phyloP scores from a whole-genome alignment of 139 green algal genomes.

The Tetraselmis chui region DNA sequence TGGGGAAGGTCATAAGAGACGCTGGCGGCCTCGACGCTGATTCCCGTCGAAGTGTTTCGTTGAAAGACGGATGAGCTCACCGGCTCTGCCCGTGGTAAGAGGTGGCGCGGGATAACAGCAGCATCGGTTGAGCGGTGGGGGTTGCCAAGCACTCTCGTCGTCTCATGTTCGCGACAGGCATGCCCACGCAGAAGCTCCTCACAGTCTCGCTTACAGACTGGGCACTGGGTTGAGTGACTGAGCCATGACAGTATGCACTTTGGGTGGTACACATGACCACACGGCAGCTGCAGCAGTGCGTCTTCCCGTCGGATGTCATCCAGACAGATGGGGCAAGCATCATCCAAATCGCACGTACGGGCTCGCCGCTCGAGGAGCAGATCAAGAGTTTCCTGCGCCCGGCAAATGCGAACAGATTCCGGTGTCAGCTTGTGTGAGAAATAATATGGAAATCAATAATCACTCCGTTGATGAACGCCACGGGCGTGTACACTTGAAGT shows the following conservation, averaged over 20 bases:
- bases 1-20: too few species aligned
- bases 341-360: not conserved
- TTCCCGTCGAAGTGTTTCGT: not conserved
- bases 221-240: not conserved
- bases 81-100: too few species aligned
- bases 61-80: not conserved
- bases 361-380: not conserved
- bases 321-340: not conserved
- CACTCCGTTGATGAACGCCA: too few species aligned
- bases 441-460: not conserved
- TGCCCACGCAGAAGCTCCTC: not conserved
- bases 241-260: not conserved
- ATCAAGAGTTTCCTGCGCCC: not conserved
- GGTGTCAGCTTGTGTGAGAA: too few species aligned
- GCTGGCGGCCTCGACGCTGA: too few species aligned
- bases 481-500: not conserved
- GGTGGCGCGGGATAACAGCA: too few species aligned
- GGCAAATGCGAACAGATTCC: too few species aligned
- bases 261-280: not conserved
- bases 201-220: not conserved
- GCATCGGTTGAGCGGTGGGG: too few species aligned
- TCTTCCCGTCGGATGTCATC: not conserved
- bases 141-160: not conserved
- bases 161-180: not conserved
- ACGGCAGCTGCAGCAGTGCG: not conserved